phyloP scores from a whole-genome alignment of 2,329 filamentous ascomycete genomes.

The Botrytis sinoallii region DNA sequence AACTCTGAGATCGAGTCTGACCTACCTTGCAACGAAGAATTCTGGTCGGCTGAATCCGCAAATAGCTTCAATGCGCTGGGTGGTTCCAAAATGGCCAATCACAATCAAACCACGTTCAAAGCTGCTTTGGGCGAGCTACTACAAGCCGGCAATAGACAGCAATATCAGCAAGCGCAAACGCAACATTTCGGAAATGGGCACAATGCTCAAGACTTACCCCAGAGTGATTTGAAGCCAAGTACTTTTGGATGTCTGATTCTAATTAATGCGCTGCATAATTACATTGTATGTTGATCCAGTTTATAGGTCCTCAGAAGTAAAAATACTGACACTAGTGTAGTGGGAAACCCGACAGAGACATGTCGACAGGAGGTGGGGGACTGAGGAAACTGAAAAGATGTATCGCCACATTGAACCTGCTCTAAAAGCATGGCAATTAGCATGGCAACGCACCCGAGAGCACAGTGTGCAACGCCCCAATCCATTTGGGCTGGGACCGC shows the following conservation, averaged over 20 bases:
- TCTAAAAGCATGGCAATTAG: conserved; percentile 88
- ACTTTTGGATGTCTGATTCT: conserved; percentile 88
- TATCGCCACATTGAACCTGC: conserved; percentile 93
- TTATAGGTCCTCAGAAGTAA: neutral
- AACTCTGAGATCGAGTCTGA: conserved; percentile 92
- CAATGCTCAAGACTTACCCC: conserved; percentile 49
- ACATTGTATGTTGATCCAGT: conserved; percentile 52
- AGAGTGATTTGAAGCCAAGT: conserved; percentile 72
- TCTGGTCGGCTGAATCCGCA: conserved; percentile 81
- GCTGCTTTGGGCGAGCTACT: conserved; percentile 77
- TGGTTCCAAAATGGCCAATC: conserved; percentile 64
- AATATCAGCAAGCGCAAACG: conserved; percentile 51
- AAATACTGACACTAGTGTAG: neutral
- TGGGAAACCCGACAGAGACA: conserved; percentile 95
- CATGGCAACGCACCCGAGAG: conserved; percentile 82
- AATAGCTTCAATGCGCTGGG: conserved; percentile 77
- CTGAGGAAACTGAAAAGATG: conserved; percentile 92
- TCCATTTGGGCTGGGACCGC: conserved; percentile 73
- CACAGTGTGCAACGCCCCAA: conserved; percentile 84
- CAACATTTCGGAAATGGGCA: conserved; percentile 46
- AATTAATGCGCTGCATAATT: conserved; percentile 94
- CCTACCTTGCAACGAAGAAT: conserved; percentile 87
- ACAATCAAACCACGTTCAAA: conserved; percentile 75
- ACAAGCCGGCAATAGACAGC: conserved; percentile 65
- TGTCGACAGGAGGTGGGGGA: conserved; percentile 83